Evolutionary conservation across 1,139 yeast species (phyloP).

Genomic region (Suhomyces kunorum): DNA sequence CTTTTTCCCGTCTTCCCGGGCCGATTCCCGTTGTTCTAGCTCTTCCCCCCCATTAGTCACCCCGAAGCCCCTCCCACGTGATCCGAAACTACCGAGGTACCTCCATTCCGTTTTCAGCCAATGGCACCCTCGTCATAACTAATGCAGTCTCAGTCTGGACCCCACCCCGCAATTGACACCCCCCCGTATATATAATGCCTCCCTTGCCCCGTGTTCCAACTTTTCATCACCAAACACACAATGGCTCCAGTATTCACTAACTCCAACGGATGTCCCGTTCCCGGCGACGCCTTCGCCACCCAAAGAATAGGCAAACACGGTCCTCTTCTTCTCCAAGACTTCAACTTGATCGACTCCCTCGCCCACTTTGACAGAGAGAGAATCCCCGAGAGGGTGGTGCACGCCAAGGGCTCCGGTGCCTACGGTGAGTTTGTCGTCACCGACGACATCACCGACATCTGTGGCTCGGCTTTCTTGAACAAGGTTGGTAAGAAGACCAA

Average conservation of each 20-base stretch:
- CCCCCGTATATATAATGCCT: slow-evolving; percentile 1
- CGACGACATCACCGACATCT: slow-evolving; percentile 75
- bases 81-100: slow-evolving; percentile 11
- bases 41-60: background rate
- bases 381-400: slow-evolving; percentile 88
- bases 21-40: background rate
- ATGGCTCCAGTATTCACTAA: slow-evolving; percentile 57
- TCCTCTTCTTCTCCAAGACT: slow-evolving; percentile 76
- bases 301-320: slow-evolving; percentile 75
- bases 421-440: slow-evolving; percentile 79
- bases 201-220: background rate
- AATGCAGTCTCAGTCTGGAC: slow-evolving; percentile 7
- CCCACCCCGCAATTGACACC: slow-evolving; percentile 11
- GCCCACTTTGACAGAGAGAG: slow-evolving; percentile 88
- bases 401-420: slow-evolving; percentile 90
- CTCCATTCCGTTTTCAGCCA: slow-evolving; percentile 11
- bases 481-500: slow-evolving; percentile 76
- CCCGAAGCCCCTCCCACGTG: slow-evolving; percentile 1
- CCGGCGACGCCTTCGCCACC: slow-evolving; percentile 62
- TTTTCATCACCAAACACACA: slow-evolving; percentile 2
- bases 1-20: background rate
- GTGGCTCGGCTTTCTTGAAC: slow-evolving; percentile 69
- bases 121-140: slow-evolving; percentile 9
- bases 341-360: slow-evolving; percentile 71
- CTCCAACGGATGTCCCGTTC: slow-evolving; percentile 73